phyloP scores from a whole-genome alignment of 2,329 filamentous ascomycete species.

The Atkinsonella texensis region DNA sequence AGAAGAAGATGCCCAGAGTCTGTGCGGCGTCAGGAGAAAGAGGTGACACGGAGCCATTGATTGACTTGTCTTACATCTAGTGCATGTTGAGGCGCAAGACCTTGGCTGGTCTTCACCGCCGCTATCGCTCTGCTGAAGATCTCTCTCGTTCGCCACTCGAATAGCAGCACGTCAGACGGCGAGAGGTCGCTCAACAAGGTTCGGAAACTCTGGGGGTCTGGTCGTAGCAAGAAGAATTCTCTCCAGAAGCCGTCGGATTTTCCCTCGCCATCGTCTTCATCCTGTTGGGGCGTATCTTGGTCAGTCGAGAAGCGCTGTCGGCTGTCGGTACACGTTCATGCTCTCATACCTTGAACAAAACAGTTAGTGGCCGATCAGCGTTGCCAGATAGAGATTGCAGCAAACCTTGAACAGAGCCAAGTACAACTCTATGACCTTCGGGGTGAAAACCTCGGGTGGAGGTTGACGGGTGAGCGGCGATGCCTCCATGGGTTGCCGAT shows the following conservation, averaged over 20 bases:
- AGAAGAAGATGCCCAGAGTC: conserved; percentile 84
- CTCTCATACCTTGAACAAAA: conserved; percentile 15
- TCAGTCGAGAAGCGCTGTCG: conserved; percentile 16
- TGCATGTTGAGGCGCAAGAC: conserved; percentile 61
- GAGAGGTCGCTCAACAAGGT: conserved; percentile 56
- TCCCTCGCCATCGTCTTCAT: conserved; percentile 55
- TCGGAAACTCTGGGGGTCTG: conserved; percentile 59
- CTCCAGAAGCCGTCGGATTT: conserved; percentile 88
- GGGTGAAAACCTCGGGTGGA: conserved; percentile 81
- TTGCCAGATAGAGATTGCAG: conserved; percentile 5
- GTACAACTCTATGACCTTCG: conserved; percentile 88
- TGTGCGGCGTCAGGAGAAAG: conserved; percentile 27
- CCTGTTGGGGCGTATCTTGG: conserved; percentile 10
- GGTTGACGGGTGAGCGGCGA: conserved; percentile 90
- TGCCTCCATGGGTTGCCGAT: conserved; percentile 54
- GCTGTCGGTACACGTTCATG: conserved; percentile 4
- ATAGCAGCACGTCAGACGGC: conserved; percentile 62
- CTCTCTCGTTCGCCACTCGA: conserved; percentile 67
- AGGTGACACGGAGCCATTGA: background rate
- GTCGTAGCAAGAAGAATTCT: conserved; percentile 85
- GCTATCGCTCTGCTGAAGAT: conserved; percentile 65
- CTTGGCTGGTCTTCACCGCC: conserved; percentile 49
- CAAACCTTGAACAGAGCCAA: conserved; percentile 66
- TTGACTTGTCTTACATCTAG: conserved; percentile 58
- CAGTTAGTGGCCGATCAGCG: background rate